Percentiles rank a stretch among this genome's conserved stretches.
phyloP scores from a whole-genome alignment of 2,329 filamentous ascomycete species.

The Talaromyces albobiverticillius region DNA sequence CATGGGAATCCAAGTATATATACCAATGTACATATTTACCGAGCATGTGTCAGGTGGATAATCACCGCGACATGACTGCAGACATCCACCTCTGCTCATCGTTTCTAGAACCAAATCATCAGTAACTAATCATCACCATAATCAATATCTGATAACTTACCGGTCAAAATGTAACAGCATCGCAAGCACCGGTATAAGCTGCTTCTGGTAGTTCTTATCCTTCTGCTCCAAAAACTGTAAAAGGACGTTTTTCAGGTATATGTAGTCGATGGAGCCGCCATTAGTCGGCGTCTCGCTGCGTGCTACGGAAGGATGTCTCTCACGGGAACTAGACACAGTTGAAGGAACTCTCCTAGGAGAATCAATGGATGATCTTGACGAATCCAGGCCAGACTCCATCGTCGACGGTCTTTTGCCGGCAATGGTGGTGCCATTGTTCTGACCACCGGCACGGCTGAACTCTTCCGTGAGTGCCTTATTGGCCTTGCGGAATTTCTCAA shows the following conservation, averaged over 20 bases:
- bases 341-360: slow-evolving; percentile 50
- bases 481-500: slow-evolving; percentile 75
- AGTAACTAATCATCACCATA: slow-evolving; percentile 3
- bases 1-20: not conserved
- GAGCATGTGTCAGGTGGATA: not conserved
- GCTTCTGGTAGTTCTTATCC: slow-evolving; percentile 66
- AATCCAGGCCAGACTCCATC: slow-evolving; percentile 42
- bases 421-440: slow-evolving; percentile 32
- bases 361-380: slow-evolving; percentile 59
- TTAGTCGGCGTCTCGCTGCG: slow-evolving; percentile 38
- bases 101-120: slow-evolving; percentile 42
- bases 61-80: slow-evolving; percentile 59
- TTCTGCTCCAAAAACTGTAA: slow-evolving; percentile 65
- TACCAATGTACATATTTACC: not conserved
- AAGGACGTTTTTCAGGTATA: slow-evolving; percentile 65
- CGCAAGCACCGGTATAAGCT: slow-evolving; percentile 63
- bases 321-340: slow-evolving; percentile 37
- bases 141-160: slow-evolving; percentile 35
- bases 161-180: slow-evolving; percentile 66
- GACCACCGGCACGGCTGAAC: slow-evolving; percentile 46
- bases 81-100: slow-evolving; percentile 87
- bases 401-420: slow-evolving; percentile 36
- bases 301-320: slow-evolving; percentile 30
- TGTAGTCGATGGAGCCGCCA: slow-evolving; percentile 51
- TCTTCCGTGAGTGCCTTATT: slow-evolving; percentile 61